Evolutionary conservation across 2,329 filamentous ascomycete species (phyloP).

Genomic region (Fusarium dlaminii): DNA sequence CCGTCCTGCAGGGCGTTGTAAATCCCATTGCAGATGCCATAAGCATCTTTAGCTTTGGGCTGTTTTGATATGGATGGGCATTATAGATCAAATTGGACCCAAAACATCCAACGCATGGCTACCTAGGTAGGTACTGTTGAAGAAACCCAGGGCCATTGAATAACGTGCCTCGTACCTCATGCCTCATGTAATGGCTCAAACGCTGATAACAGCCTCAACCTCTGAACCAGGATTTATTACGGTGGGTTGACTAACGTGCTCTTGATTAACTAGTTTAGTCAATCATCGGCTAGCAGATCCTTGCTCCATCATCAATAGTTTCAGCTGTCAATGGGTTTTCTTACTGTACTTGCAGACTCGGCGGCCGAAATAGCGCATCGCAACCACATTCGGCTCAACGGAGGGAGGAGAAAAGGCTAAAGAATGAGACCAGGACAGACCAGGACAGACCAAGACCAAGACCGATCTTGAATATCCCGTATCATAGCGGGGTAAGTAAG

Average conservation of each 20-base stretch:
- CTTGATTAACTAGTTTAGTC: neutral
- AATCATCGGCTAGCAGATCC: neutral
- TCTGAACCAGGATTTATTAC: conserved; percentile 6
- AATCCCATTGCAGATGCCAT: neutral
- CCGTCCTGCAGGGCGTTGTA: neutral
- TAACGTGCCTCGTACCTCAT: neutral
- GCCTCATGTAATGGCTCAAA: neutral
- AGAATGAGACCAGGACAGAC: neutral
- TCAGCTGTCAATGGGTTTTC: conserved; percentile 23
- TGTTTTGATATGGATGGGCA: neutral
- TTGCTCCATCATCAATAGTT: neutral
- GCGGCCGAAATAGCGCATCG: neutral
- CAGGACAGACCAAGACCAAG: neutral
- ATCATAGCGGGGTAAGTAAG: conserved; percentile 5
- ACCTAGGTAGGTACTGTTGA: neutral
- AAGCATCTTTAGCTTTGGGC: neutral
- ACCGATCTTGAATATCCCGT: conserved; percentile 14
- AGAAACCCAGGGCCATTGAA: neutral
- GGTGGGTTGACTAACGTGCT: neutral
- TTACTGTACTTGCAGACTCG: neutral
- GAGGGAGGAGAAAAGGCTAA: neutral
- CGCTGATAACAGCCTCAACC: neutral
- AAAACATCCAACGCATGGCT: neutral
- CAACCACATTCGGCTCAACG: neutral
- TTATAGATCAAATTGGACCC: neutral